A percentile compares a stretch with the other conserved stretches of the same genome.
phyloP scores from a whole-genome alignment of 352 stramenopile genomes.

The Pelagophyceae sp. region DNA sequence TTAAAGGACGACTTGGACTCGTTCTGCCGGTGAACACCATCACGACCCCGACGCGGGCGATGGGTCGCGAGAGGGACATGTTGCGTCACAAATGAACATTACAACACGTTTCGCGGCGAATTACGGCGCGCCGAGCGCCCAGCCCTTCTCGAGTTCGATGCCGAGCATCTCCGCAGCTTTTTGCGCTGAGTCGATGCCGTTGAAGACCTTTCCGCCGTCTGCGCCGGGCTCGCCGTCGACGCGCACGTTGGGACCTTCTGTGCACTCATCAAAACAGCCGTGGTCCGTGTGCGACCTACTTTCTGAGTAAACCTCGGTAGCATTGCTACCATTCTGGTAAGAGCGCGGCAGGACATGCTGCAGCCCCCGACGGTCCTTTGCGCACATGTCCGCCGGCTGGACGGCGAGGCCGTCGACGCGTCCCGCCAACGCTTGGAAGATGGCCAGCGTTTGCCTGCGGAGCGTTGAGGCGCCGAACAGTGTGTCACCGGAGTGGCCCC shows the following conservation, averaged over 20 bases:
- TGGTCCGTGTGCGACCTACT: conserved; percentile 15
- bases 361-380: too few species aligned
- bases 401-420: background rate
- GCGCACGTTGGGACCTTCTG: background rate
- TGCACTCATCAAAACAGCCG: conserved; percentile 14
- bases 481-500: background rate
- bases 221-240: background rate
- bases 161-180: background rate
- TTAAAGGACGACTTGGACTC: too few species aligned
- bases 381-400: background rate
- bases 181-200: background rate
- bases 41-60: too few species aligned
- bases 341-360: too few species aligned
- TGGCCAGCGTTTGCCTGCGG: background rate
- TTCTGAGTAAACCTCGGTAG: too few species aligned
- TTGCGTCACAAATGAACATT: too few species aligned
- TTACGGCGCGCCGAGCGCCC: too few species aligned
- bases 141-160: too few species aligned
- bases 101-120: too few species aligned
- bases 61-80: too few species aligned
- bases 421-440: background rate
- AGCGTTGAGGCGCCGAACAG: background rate
- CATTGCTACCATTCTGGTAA: too few species aligned
- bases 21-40: too few species aligned
- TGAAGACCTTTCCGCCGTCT: background rate